Evolutionary conservation across 1,284 basidiomycete species (phyloP).

Genomic region (Omphalotus olearius): DNA sequence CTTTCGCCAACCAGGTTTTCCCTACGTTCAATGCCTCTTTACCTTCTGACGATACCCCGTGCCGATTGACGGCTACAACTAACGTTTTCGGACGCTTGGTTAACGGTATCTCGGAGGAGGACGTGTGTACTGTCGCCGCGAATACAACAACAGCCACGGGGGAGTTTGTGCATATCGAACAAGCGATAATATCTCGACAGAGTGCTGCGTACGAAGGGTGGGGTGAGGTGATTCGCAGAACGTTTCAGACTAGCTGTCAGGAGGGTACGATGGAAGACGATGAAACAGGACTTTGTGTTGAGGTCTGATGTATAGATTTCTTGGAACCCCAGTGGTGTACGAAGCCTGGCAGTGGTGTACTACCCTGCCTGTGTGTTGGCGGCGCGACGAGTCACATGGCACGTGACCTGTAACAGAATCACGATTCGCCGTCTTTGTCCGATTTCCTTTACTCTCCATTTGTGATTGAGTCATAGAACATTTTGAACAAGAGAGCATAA

Average conservation of each 20-base stretch:
- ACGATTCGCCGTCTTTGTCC: too few relatives aligned
- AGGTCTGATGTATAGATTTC: background rate
- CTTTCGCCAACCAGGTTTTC: conserved; percentile 25
- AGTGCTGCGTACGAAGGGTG: conserved; percentile 26
- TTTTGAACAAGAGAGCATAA: too few relatives aligned
- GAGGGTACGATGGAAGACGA: conserved; percentile 1
- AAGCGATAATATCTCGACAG: conserved; percentile 24
- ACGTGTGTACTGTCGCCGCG: conserved; percentile 29
- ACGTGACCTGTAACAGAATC: too few relatives aligned
- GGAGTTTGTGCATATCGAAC: conserved; percentile 39
- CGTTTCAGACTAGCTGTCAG: conserved; percentile 20
- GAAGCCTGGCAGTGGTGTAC: too few relatives aligned
- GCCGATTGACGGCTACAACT: conserved; percentile 35
- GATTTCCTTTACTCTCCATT: too few relatives aligned
- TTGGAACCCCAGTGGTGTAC: too few relatives aligned
- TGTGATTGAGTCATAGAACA: too few relatives aligned
- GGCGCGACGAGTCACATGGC: too few relatives aligned
- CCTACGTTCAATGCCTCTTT: conserved; percentile 31
- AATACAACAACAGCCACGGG: conserved; percentile 25
- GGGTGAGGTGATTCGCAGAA: conserved; percentile 26
- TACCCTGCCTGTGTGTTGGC: too few relatives aligned
- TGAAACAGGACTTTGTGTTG: background rate
- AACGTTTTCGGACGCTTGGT: conserved; percentile 39
- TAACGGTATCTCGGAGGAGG: conserved; percentile 27
- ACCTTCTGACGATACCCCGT: conserved; percentile 33